A percentile compares a stretch with the other conserved stretches of the same genome.
Evolutionary conservation across 2,329 filamentous ascomycete genomes (phyloP).

Genomic region (Paramyrothecium sp.): DNA sequence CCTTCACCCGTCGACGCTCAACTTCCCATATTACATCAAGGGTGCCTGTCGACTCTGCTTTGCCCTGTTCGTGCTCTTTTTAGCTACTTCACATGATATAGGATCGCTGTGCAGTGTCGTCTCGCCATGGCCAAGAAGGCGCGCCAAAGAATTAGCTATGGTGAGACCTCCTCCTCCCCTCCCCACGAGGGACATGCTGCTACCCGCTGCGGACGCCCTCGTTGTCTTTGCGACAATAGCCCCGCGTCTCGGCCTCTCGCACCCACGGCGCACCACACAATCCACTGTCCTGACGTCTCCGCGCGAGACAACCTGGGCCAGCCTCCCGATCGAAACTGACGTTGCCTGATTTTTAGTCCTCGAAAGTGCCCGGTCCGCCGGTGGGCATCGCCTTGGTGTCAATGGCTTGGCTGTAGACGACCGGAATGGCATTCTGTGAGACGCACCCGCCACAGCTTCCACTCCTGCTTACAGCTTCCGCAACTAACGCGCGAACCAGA

Average conservation of each 20-base stretch:
- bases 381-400: conserved; percentile 89
- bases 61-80: background rate
- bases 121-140: conserved; percentile 63
- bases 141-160: conserved; percentile 70
- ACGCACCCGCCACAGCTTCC: conserved; percentile 4
- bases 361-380: conserved; percentile 57
- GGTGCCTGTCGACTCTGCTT: background rate
- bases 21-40: background rate
- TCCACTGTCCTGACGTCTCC: background rate
- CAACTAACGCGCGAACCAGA: conserved; percentile 43
- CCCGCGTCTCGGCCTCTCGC: background rate
- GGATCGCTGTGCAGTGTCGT: background rate
- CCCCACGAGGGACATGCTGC: background rate
- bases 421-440: conserved; percentile 82
- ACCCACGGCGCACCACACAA: background rate
- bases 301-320: background rate
- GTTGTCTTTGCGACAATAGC: background rate
- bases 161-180: conserved; percentile 36
- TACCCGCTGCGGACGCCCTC: background rate
- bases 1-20: background rate
- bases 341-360: conserved; percentile 41
- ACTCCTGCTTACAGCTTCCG: background rate
- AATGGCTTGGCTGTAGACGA: conserved; percentile 90
- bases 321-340: background rate
- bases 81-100: background rate